Evolutionary conservation across 441 rosid species (phyloP).

Genomic region (Populus trichocarpa): DNA sequence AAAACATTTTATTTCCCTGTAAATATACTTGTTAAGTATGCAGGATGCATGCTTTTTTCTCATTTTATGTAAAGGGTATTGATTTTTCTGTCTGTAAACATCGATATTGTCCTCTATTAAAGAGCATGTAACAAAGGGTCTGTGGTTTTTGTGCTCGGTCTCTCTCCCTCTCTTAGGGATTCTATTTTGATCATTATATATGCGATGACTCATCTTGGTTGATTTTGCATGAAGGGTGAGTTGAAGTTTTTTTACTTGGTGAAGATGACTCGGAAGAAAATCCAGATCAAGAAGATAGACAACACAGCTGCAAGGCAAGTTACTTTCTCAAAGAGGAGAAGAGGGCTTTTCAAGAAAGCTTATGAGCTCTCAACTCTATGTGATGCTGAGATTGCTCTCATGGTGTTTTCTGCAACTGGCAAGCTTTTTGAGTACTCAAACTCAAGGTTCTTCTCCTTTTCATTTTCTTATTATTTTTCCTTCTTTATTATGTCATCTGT

Average conservation of each 20-base stretch:
- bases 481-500: not conserved
- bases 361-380: conserved; percentile 43
- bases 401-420: conserved; percentile 48
- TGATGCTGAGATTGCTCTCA: conserved; percentile 43
- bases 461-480: not conserved
- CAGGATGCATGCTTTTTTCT: not conserved
- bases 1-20: not conserved
- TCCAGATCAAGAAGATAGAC: conserved; percentile 44
- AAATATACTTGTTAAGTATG: not conserved
- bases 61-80: not conserved
- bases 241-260: not conserved
- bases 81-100: not conserved
- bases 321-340: conserved; percentile 50
- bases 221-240: conserved; percentile 7
- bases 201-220: not conserved
- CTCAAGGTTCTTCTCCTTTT: conserved; percentile 28
- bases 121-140: not conserved
- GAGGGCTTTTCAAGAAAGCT: conserved; percentile 52
- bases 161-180: not conserved
- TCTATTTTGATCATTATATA: not conserved
- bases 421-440: conserved; percentile 42
- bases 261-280: conserved; percentile 42
- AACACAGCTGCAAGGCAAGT: conserved; percentile 43
- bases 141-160: not conserved
- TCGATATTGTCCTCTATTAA: not conserved